Evolutionary conservation across 352 stramenopile species (phyloP).

Genomic region (Phytophthora melonis): DNA sequence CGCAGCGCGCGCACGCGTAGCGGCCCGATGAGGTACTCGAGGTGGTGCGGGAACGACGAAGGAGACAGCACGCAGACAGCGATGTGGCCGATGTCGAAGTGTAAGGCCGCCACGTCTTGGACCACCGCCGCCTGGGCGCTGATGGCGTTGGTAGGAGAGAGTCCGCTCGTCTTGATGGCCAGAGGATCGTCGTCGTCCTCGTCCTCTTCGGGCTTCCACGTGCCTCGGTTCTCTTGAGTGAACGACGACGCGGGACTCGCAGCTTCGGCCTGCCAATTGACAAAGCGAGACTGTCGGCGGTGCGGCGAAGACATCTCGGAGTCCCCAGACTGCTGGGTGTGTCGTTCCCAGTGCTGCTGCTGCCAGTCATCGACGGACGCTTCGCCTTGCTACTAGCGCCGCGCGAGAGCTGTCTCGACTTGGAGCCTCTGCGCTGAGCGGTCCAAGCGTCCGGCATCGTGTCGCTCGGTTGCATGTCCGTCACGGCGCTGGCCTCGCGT

Average conservation of each 20-base stretch:
- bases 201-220: conserved; percentile 27
- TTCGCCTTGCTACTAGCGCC: conserved; percentile 20
- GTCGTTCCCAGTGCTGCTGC: conserved; percentile 37
- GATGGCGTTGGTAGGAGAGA: conserved; percentile 11
- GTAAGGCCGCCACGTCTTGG: conserved; percentile 52
- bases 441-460: conserved; percentile 37
- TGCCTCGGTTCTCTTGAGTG: conserved; percentile 23
- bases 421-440: conserved; percentile 24
- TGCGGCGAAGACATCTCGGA: conserved; percentile 15
- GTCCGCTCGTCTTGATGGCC: conserved; percentile 17
- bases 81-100: conserved; percentile 59
- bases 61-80: conserved; percentile 72
- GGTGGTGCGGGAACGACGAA: conserved; percentile 73
- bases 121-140: conserved; percentile 55
- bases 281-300: conserved; percentile 29
- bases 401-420: conserved; percentile 24
- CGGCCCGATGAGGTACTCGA: conserved; percentile 85
- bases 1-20: conserved; percentile 75
- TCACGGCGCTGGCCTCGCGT: conserved; percentile 38
- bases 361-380: conserved; percentile 14
- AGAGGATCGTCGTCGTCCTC: conserved; percentile 33
- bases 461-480: conserved; percentile 21
- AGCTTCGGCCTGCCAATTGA: conserved; percentile 37
- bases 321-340: conserved; percentile 19
- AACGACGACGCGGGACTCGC: conserved; percentile 17